phyloP scores from a whole-genome alignment of 176 grass and related monocot species.

The Bothriochloa decipiens region DNA sequence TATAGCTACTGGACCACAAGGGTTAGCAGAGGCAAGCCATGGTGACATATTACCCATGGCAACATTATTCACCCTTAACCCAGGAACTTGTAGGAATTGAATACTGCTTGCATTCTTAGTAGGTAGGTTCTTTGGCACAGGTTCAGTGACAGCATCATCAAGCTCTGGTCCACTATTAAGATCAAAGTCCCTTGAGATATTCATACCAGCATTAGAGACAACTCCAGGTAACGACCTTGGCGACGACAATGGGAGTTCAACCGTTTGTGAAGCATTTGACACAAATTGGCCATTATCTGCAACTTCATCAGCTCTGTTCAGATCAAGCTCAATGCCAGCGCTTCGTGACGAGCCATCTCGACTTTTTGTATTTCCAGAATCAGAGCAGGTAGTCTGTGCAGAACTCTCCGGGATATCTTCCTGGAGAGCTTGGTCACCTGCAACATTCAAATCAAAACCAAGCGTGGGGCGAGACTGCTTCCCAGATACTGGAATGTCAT shows the following conservation, averaged over 20 bases:
- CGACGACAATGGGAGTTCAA: conserved; percentile 57
- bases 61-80: conserved; percentile 57
- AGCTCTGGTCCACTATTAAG: conserved; percentile 76
- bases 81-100: conserved; percentile 58
- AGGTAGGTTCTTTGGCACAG: conserved; percentile 48
- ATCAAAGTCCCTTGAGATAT: conserved; percentile 70
- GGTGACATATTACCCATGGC: conserved; percentile 62
- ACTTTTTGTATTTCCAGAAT: conserved; percentile 43
- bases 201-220: conserved; percentile 40
- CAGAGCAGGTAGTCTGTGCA: conserved; percentile 60
- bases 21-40: conserved; percentile 58
- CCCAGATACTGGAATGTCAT: conserved; percentile 44
- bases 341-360: conserved; percentile 32
- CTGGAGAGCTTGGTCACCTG: conserved; percentile 67
- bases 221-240: conserved; percentile 43
- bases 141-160: conserved; percentile 68
- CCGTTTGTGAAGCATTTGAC: conserved; percentile 35
- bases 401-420: conserved; percentile 53
- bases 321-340: conserved; percentile 72
- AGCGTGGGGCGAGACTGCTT: conserved; percentile 53
- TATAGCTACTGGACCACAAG: conserved; percentile 58
- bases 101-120: conserved; percentile 42
- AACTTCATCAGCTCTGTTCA: conserved; percentile 66
- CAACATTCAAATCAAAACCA: conserved; percentile 85
- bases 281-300: conserved; percentile 57